Evolutionary conservation across 208 protist species (phyloP).

Genomic region (Leishmania arabica): DNA sequence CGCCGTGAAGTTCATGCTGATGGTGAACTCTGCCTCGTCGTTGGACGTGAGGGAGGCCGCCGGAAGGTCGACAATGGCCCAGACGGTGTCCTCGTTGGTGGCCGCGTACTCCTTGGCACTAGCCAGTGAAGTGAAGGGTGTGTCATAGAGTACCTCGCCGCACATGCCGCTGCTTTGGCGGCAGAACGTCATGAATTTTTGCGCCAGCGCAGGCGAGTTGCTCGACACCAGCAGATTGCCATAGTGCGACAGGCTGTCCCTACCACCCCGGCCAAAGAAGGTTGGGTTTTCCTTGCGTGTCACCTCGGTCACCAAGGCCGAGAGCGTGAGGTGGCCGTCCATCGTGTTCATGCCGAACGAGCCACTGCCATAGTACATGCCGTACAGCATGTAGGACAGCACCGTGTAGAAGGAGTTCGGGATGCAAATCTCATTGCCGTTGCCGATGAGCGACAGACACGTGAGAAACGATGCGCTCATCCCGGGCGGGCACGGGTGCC

Average conservation of each 20-base stretch:
- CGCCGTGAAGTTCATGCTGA: constrained; percentile 90
- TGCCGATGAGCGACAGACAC: constrained; percentile 43
- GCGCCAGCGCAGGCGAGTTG: constrained; percentile 30
- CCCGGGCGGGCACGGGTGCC: constrained; percentile 25
- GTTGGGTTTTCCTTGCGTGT: constrained; percentile 31
- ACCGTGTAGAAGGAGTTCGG: background rate
- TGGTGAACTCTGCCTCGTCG: constrained; percentile 53
- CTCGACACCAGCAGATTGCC: constrained; percentile 70
- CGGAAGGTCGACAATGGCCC: constrained; percentile 72
- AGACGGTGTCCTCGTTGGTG: constrained; percentile 56
- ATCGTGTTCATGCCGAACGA: constrained; percentile 41
- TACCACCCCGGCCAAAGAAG: constrained; percentile 55
- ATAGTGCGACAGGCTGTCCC: constrained; percentile 62
- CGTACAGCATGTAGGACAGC: constrained; percentile 33
- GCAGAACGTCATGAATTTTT: constrained; percentile 61
- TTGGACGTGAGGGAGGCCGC: constrained; percentile 12
- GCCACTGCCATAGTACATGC: constrained; percentile 44
- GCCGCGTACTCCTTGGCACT: constrained; percentile 58
- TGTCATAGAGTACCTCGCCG: constrained; percentile 44
- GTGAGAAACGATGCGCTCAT: background rate
- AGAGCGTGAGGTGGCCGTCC: constrained; percentile 59
- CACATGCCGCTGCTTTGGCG: constrained; percentile 46
- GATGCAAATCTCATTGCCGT: constrained; percentile 40
- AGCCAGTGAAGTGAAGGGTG: constrained; percentile 41
- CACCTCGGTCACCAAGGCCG: constrained; percentile 49